phyloP scores from a whole-genome alignment of 1,139 yeast species.

The Nakaseomyces nivariensis region DNA sequence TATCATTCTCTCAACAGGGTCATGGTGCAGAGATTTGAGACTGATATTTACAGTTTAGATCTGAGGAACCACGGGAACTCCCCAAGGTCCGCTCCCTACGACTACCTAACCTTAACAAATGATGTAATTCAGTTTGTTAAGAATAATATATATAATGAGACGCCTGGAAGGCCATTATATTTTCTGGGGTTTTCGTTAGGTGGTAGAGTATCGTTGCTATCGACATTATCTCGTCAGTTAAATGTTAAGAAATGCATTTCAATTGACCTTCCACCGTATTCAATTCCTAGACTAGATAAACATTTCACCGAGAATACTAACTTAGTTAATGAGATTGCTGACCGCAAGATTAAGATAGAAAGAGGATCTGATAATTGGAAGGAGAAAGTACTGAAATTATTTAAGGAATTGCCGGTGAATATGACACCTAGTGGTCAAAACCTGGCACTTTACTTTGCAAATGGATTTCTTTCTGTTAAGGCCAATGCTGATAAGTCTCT shows the following conservation, averaged over 20 bases:
- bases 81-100: conserved; percentile 37
- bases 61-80: conserved; percentile 47
- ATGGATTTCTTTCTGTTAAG: conserved; percentile 19
- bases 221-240: conserved; percentile 13
- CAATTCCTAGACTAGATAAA: conserved; percentile 14
- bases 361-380: conserved; percentile 21
- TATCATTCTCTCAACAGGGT: conserved; percentile 20
- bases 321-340: conserved; percentile 15
- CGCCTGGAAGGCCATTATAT: conserved; percentile 15
- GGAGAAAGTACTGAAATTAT: conserved; percentile 11
- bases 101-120: conserved; percentile 35
- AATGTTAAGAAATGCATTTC: conserved; percentile 21
- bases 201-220: conserved; percentile 24
- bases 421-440: conserved; percentile 8
- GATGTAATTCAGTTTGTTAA: conserved; percentile 32
- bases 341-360: conserved; percentile 16
- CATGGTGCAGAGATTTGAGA: conserved; percentile 30
- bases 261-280: conserved; percentile 27
- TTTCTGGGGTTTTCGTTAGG: conserved; percentile 28
- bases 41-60: conserved; percentile 36
- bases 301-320: conserved; percentile 15
- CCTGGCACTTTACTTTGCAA: conserved; percentile 22
- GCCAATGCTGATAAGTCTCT: conserved; percentile 10
- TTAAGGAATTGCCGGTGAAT: conserved; percentile 13
- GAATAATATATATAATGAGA: conserved; percentile 11